These are phyloP conservation scores for Phanerochaete carnosa DNA, from an alignment of 768 basidiomycete genomes.

Conservation along the genomic window DNA sequence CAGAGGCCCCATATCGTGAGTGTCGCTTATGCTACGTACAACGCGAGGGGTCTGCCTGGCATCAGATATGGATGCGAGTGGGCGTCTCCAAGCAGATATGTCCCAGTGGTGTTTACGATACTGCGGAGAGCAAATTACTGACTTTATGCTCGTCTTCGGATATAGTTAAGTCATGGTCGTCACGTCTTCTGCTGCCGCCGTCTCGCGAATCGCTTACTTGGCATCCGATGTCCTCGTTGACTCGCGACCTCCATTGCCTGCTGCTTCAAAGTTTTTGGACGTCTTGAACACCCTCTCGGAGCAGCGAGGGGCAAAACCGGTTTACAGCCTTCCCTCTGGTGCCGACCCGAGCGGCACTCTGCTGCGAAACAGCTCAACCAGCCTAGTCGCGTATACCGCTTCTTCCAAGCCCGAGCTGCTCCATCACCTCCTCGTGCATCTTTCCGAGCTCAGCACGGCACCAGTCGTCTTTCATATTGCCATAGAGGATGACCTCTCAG, in stretches of 20 bases:
- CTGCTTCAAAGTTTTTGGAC: slow-evolving; percentile 39
- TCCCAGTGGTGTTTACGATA: not conserved
- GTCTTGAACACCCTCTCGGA: slow-evolving; percentile 28
- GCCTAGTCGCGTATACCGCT: slow-evolving; percentile 61
- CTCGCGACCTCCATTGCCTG: slow-evolving; percentile 42
- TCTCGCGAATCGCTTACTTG: slow-evolving; percentile 69
- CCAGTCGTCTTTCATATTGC: slow-evolving; percentile 75
- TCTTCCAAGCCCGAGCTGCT: slow-evolving; percentile 47
- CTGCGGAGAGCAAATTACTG: not conserved
- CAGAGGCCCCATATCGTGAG: not conserved
- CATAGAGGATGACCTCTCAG: slow-evolving; percentile 58
- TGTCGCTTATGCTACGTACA: not conserved
- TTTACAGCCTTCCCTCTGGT: slow-evolving; percentile 55
- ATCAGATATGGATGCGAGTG: slow-evolving; percentile 3
- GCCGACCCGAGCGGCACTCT: slow-evolving; percentile 63
- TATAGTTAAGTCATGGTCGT: slow-evolving; percentile 8
- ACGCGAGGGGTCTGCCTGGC: not conserved
- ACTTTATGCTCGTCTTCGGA: not conserved
- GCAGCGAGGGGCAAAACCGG: slow-evolving; percentile 26
- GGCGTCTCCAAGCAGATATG: not conserved
- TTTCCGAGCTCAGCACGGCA: slow-evolving; percentile 60
- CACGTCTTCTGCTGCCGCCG: slow-evolving; percentile 32
- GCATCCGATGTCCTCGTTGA: slow-evolving; percentile 67
- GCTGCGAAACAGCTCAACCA: slow-evolving; percentile 38
- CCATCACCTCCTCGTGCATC: slow-evolving; percentile 61